These are phyloP conservation scores for Ascochyta lentis DNA, from an alignment of 2,329 filamentous ascomycete genomes.

Conservation along the genomic window DNA sequence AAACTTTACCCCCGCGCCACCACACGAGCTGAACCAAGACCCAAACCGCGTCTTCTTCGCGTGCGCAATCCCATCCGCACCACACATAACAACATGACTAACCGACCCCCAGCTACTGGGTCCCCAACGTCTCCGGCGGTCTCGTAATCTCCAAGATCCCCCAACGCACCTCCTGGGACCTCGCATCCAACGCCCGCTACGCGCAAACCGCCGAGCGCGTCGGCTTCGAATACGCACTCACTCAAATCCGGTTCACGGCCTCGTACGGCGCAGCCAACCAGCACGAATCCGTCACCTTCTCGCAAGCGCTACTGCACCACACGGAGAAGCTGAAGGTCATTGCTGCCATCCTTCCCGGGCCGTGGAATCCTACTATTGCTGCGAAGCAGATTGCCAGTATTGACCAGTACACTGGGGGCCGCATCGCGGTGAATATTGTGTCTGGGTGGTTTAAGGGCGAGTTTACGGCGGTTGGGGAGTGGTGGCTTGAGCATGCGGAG, in stretches of 20 bases:
- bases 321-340: conserved; percentile 60
- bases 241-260: conserved; percentile 62
- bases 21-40: conserved; percentile 51
- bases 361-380: conserved; percentile 52
- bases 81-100: neutral
- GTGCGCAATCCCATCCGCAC: conserved; percentile 13
- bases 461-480: conserved; percentile 60
- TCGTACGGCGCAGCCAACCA: conserved; percentile 58
- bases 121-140: conserved; percentile 62
- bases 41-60: conserved; percentile 56
- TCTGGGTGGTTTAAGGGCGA: conserved; percentile 63
- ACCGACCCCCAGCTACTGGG: conserved; percentile 54
- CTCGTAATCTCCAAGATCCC: conserved; percentile 61
- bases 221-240: conserved; percentile 60
- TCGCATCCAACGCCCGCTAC: conserved; percentile 58
- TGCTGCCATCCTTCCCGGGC: conserved; percentile 56
- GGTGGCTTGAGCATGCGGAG: conserved; percentile 63
- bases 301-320: conserved; percentile 55
- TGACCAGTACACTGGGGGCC: conserved; percentile 60
- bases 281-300: conserved; percentile 61
- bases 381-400: conserved; percentile 63
- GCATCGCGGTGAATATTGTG: conserved; percentile 61
- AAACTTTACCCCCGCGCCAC: conserved; percentile 33
- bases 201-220: conserved; percentile 57
- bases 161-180: conserved; percentile 58